Evolutionary conservation across 148 eudicot species (phyloP).

Genomic region (Cornus florida): DNA sequence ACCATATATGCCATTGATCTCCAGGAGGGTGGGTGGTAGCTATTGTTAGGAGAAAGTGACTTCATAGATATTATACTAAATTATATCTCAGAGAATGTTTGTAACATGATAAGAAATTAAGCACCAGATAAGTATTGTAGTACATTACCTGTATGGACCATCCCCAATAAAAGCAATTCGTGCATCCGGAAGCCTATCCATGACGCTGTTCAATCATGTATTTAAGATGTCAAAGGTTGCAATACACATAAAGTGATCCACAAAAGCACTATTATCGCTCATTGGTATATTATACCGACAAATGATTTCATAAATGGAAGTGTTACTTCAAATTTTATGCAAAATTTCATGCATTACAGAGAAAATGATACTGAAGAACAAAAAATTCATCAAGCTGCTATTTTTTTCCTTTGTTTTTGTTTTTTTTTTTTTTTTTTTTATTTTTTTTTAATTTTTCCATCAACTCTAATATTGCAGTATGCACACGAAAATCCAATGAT

Average conservation of each 20-base stretch:
- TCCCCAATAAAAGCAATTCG: slow-evolving; percentile 93
- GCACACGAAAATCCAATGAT: background rate
- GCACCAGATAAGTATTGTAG: background rate
- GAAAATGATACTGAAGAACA: background rate
- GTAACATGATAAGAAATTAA: background rate
- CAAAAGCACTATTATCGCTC: background rate
- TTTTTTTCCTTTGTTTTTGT: too few relatives aligned
- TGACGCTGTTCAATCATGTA: slow-evolving; percentile 53
- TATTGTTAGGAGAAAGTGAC: background rate
- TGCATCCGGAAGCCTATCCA: slow-evolving; percentile 85
- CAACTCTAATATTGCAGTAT: background rate
- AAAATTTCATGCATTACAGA: background rate
- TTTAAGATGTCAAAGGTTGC: background rate
- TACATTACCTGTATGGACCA: slow-evolving; percentile 78
- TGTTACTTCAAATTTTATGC: background rate
- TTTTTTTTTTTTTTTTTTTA: too few relatives aligned
- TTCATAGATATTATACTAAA: background rate
- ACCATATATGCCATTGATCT: background rate
- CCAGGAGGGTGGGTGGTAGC: background rate
- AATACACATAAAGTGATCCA: background rate
- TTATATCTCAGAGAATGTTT: background rate
- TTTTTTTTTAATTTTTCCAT: too few relatives aligned
- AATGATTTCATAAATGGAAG: too few relatives aligned
- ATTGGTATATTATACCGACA: background rate
- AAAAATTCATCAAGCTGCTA: background rate